Base-by-base conservation (phyloP, 305 asterid genomes). In the Fraxinus latifolia region DNA sequence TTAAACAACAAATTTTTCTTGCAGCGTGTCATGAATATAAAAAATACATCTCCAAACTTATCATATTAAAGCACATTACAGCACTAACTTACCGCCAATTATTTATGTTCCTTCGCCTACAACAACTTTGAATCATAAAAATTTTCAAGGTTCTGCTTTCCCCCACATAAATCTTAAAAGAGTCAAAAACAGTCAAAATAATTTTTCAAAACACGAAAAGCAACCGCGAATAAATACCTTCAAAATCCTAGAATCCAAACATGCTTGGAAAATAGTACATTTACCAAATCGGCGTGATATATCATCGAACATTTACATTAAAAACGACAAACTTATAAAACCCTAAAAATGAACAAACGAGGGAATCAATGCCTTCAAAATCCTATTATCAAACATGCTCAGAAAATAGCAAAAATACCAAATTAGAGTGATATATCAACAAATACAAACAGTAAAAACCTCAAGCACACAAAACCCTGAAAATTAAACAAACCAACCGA, bases 391-490 rank as follows among this genome's bases (percentile, higher is more conserved):
- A 32, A 15, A 25, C 34, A 73, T 5, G 7, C 79, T 42, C 23
- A 42, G 37, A n/a, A 76, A 76, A 74, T 74, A 77, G 42, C 80
- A 37, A 19, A 7, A 31, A 44, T 29, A 55, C 23, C 29, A 17
- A 21, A 2, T 7, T 31, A 19, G 19, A 76, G 75, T 36, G 21
- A 55, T n/a, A 68, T 15, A 77, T 15, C 50, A 39, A 15, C 77
- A 25, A 27, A 15, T 77, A 23, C 12, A 62, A 33, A 77, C 74
- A 29, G 33, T 12, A 68, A 25, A 79, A 82, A 80, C 81, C 42
- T 74, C 78, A 78, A 65, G 70, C 68, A 73, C 31, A 80, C 42
- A 5, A 37, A 86, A 85, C 87, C 87, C 87, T 77, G 83, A 53
- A 68, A 77, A 23, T 68, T 15, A 55, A 79, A 67, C 32, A 37